A percentile compares a stretch with the other conserved stretches of the same genome.
phyloP scores from a whole-genome alignment of 1,139 yeast species.

The Barnettozyma hawaiiensis region DNA sequence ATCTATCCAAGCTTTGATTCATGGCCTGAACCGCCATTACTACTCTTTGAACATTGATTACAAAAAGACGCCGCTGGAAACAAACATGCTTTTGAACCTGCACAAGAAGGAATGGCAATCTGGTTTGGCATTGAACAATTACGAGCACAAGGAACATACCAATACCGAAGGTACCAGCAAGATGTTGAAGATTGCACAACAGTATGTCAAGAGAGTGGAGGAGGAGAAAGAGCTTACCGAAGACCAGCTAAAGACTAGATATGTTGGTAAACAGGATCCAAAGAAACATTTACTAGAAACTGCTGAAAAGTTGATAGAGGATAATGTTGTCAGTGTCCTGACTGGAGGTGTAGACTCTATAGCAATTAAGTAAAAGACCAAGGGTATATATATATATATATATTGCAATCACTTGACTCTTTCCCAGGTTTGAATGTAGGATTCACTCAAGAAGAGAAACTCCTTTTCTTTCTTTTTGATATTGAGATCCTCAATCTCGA shows the following conservation, averaged over 20 bases:
- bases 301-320: conserved; percentile 81
- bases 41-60: conserved; percentile 93
- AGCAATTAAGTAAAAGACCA: conserved; percentile 66
- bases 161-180: conserved; percentile 69
- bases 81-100: conserved; percentile 86
- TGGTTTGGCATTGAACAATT: conserved; percentile 77
- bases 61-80: conserved; percentile 87
- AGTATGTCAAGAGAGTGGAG: conserved; percentile 83
- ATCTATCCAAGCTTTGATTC: conserved; percentile 95
- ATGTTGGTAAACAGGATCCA: conserved; percentile 98
- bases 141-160: conserved; percentile 69
- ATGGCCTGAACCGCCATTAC: conserved; percentile 94
- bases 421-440: conserved; percentile 68
- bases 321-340: conserved; percentile 78
- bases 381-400: no score
- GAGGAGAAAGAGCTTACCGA: conserved; percentile 88
- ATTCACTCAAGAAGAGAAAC: conserved; percentile 55
- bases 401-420: conserved; percentile 17
- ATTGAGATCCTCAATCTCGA: conserved; percentile 47
- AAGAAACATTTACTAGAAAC: conserved; percentile 93
- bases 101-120: conserved; percentile 97
- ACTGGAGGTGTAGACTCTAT: conserved; percentile 87
- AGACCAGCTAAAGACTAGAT: conserved; percentile 88
- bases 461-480: conserved; percentile 48
- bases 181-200: conserved; percentile 87